Evolutionary conservation across 352 stramenopile genomes (phyloP).

Genomic region (Globisporangium acanthophoron): DNA sequence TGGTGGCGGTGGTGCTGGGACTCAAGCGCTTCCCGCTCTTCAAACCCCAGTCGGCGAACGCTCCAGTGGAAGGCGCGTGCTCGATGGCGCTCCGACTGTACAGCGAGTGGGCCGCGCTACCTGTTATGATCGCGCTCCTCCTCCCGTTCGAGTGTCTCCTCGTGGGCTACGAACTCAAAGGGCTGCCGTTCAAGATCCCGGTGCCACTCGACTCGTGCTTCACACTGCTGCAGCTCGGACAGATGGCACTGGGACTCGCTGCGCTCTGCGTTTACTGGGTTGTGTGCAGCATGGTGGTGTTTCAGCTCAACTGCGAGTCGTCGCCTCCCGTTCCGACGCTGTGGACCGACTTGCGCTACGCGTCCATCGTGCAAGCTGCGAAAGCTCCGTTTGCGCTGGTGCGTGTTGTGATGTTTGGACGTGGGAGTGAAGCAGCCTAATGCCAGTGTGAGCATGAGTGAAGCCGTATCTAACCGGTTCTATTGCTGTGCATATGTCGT

Average conservation of each 20-base stretch:
- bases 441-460: neutral
- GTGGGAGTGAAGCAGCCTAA: neutral
- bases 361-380: constrained; percentile 23
- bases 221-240: constrained; percentile 23
- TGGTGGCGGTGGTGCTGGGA: constrained; percentile 27
- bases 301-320: constrained; percentile 62
- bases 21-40: constrained; percentile 55
- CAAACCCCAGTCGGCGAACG: constrained; percentile 43
- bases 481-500: neutral
- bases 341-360: constrained; percentile 59
- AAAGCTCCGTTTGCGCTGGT: constrained; percentile 51
- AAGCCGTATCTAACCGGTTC: neutral
- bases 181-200: constrained; percentile 16
- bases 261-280: constrained; percentile 27
- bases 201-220: constrained; percentile 31
- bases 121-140: constrained; percentile 43
- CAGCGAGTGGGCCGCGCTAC: constrained; percentile 44
- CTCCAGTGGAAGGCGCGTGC: constrained; percentile 42
- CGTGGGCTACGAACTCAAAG: constrained; percentile 26
- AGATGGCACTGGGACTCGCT: constrained; percentile 22
- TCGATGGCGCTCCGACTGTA: constrained; percentile 45
- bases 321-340: constrained; percentile 41
- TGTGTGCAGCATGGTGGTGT: constrained; percentile 12
- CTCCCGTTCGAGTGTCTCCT: constrained; percentile 45
- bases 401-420: neutral